These are phyloP conservation scores for Knoxdaviesia capensis DNA, from an alignment of 2,329 filamentous ascomycete genomes.

Conservation along the genomic window DNA sequence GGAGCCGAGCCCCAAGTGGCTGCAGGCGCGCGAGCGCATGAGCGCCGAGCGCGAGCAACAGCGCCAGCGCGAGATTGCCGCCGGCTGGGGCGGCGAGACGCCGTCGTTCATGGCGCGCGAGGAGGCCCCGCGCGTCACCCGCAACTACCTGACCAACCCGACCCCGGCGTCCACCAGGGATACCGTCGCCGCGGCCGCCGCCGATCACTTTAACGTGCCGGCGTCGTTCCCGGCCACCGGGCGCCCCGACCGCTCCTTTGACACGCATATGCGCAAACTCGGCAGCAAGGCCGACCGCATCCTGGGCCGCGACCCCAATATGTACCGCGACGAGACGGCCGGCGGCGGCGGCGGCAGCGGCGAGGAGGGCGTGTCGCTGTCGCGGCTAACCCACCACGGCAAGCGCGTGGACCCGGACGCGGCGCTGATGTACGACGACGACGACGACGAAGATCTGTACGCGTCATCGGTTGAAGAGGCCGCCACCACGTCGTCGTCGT, in stretches of 20 bases:
- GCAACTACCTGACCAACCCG: slow-evolving; percentile 10
- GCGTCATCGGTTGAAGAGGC: slow-evolving; percentile 11
- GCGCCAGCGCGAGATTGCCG: slow-evolving; percentile 39
- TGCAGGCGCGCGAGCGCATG: slow-evolving; percentile 48
- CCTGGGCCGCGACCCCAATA: slow-evolving; percentile 33
- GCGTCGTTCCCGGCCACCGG: too few relatives aligned
- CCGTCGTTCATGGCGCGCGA: slow-evolving; percentile 5
- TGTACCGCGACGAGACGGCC: slow-evolving; percentile 27
- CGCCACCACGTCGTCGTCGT: slow-evolving; percentile 1
- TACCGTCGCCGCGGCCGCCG: too few relatives aligned
- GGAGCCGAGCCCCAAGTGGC: slow-evolving; percentile 69
- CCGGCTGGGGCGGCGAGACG: slow-evolving; percentile 39
- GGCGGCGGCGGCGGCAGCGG: too few relatives aligned
- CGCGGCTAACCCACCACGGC: slow-evolving; percentile 24
- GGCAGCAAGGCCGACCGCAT: slow-evolving; percentile 34
- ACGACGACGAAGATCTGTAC: slow-evolving; percentile 12
- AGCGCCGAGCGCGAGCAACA: slow-evolving; percentile 36
- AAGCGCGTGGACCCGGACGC: slow-evolving; percentile 20
- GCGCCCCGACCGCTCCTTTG: neutral
- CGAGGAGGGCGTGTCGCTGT: slow-evolving; percentile 21
- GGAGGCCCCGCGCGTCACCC: slow-evolving; percentile 9
- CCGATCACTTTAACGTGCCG: too few relatives aligned
- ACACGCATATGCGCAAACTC: neutral
- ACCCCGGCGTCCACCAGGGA: slow-evolving; percentile 14
- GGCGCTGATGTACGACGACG: slow-evolving; percentile 13